A percentile compares a stretch with the other conserved stretches of the same genome.
These are phyloP conservation scores for Vitis amurensis DNA, from an alignment of 164 flowering plant genomes.

Conservation along the genomic window DNA sequence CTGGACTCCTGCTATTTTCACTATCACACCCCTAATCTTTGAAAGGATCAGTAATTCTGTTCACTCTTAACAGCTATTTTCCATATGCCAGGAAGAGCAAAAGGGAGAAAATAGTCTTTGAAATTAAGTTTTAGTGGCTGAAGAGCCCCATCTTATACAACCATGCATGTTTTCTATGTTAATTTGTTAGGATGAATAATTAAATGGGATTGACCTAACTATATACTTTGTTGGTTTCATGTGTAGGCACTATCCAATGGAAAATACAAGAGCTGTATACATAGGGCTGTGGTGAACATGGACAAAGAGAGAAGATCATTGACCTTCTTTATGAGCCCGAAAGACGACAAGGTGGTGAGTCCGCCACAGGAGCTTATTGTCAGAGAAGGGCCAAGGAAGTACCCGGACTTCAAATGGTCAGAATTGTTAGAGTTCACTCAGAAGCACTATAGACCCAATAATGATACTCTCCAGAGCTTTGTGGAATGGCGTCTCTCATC, in stretches of 20 bases:
- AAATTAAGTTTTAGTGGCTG: too few species aligned
- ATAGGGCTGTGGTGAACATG: slow-evolving; percentile 2
- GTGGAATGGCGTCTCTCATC: not conserved
- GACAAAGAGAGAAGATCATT: slow-evolving; percentile 8
- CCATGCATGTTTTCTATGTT: too few species aligned
- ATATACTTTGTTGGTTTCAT: not conserved
- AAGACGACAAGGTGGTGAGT: not conserved
- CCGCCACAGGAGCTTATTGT: not conserved
- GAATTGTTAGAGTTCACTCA: slow-evolving; percentile 2
- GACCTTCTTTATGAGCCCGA: not conserved
- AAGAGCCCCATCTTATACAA: too few species aligned
- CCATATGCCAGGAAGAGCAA: too few species aligned
- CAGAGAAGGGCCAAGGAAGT: slow-evolving; percentile 5
- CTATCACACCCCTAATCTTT: too few species aligned
- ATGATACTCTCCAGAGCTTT: slow-evolving; percentile 4
- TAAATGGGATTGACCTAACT: too few species aligned
- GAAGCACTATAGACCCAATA: not conserved
- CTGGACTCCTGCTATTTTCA: too few species aligned
- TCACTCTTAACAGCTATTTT: too few species aligned
- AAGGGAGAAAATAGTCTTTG: too few species aligned
- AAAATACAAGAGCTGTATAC: slow-evolving; percentile 2
- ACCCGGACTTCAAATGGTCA: slow-evolving; percentile 8
- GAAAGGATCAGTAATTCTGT: too few species aligned
- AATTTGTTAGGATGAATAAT: too few species aligned
- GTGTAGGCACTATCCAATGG: slow-evolving; percentile 5